A percentile compares a stretch with the other conserved stretches of the same genome.
Evolutionary conservation across 345 rosid species (phyloP).

Genomic region (Atalantia buxifolia): DNA sequence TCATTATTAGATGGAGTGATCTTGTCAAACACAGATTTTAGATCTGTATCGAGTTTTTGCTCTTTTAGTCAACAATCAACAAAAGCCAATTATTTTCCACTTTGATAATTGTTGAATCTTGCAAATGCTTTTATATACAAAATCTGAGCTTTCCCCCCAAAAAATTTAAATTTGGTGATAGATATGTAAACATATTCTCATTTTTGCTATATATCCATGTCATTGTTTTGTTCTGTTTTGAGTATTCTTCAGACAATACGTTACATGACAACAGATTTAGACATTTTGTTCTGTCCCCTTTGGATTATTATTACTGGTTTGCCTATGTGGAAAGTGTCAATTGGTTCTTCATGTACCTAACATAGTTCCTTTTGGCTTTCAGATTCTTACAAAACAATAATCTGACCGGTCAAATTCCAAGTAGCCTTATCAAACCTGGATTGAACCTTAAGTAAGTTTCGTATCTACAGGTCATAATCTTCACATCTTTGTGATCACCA

Average conservation of each 20-base stretch:
- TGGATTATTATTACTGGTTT: background rate
- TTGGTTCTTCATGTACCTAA: slow-evolving; percentile 16
- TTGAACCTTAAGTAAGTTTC: slow-evolving; percentile 52
- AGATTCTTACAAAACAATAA: slow-evolving; percentile 91
- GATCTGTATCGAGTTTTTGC: background rate
- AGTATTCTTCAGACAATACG: background rate
- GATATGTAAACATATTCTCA: background rate
- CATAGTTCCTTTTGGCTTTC: slow-evolving; percentile 19
- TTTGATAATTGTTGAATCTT: background rate
- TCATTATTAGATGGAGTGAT: background rate
- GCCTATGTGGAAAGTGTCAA: background rate
- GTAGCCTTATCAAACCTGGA: slow-evolving; percentile 46
- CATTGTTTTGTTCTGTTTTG: background rate
- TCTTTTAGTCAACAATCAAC: background rate
- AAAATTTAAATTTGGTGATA: background rate
- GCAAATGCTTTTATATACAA: background rate
- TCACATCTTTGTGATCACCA: background rate
- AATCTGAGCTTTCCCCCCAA: background rate
- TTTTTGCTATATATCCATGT: background rate
- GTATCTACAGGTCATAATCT: slow-evolving; percentile 2
- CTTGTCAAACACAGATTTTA: background rate
- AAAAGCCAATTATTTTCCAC: background rate
- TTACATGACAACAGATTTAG: background rate
- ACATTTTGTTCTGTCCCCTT: background rate
- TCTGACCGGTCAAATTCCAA: slow-evolving; percentile 68